Base-by-base conservation (phyloP, 768 basidiomycete genomes). In the Collybia sordida region DNA sequence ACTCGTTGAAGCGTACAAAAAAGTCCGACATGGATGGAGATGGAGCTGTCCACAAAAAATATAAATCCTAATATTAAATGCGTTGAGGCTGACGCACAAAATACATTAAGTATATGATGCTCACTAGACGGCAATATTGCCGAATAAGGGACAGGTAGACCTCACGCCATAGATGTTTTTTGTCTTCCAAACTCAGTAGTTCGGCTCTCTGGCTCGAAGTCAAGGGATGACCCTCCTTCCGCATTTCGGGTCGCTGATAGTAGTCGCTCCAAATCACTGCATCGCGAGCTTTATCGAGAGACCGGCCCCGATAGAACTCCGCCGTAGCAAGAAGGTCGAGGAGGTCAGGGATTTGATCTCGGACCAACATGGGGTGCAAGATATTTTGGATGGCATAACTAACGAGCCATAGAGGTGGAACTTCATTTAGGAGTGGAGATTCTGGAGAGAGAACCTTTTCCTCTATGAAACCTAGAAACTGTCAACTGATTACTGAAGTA, bases 1-100 rank as follows among this genome's bases (percentile, higher is more conserved):
- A 78, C 56, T 74, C 68, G 38, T 75, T 68, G 53, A 73, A 72
- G 6, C 67, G 67, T 34, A 69, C 49, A 59, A 70, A 65, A 48
- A 72, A 71, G 27, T 70, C 62, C 5, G 64, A 51, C 45, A 71
- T 59, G 15, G 66, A 69, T 2, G 55, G 54, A 22, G 58, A 51
- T 18, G 50, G 43, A 18, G 51, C 45, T 3, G 63, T 58, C 67
- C 70, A 72, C n/a, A 66, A 46, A n/a, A 59, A 51, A 50, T 65
- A 60, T 21, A 74, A 46, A 50, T 74, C 70, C 73, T 72, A 31
- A 28, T 14, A 42, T 19, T 40, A 12, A 47, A 12, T 15, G 37
- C 36, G 43, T 21, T 25, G 36, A 28, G 35, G n/a, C 41, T 23
- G 24, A 15, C 7, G n/a, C 8, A 8, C 24, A 15, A 27, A 24